These are phyloP conservation scores for Metschnikowia continentalis DNA, from an alignment of 805 yeast genomes.

Conservation along the genomic window DNA sequence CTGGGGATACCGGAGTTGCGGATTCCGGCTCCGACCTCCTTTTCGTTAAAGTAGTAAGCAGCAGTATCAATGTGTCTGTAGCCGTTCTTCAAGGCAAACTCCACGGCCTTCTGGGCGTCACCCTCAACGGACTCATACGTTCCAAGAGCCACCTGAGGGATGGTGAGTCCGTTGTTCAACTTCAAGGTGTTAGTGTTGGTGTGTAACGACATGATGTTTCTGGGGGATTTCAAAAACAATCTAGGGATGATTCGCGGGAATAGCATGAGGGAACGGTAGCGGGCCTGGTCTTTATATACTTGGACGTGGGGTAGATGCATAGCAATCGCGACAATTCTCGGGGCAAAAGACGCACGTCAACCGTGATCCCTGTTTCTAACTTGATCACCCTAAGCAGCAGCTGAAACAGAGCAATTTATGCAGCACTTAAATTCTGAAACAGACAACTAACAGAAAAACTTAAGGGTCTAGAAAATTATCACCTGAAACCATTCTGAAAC, in stretches of 20 bases:
- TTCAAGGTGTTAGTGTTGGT: conserved; percentile 24
- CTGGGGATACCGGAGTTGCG: conserved; percentile 15
- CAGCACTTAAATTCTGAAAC: too few species aligned
- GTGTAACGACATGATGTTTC: conserved; percentile 11
- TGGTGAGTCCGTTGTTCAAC: conserved; percentile 57
- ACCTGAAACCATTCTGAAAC: too few species aligned
- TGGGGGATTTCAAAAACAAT: not conserved
- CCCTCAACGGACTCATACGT: conserved; percentile 62
- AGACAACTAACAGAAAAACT: too few species aligned
- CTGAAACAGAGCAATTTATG: too few species aligned
- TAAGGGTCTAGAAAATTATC: too few species aligned
- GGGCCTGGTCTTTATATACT: not conserved
- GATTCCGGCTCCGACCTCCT: conserved; percentile 63
- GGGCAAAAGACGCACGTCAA: not conserved
- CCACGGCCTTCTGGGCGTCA: conserved; percentile 55
- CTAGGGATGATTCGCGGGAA: not conserved
- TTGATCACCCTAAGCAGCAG: too few species aligned
- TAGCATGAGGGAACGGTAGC: not conserved
- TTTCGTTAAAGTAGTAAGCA: conserved; percentile 63
- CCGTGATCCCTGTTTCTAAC: too few species aligned
- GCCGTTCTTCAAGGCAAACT: conserved; percentile 59
- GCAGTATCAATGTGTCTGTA: conserved; percentile 81
- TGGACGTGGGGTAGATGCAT: conserved; percentile 1
- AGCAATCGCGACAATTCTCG: conserved; percentile 5
- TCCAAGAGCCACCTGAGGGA: conserved; percentile 72